Percentiles rank a stretch among this genome's conserved stretches.
These are phyloP conservation scores for Oryza nivara DNA, from an alignment of 176 grass and related monocot species.

Conservation along the genomic window DNA sequence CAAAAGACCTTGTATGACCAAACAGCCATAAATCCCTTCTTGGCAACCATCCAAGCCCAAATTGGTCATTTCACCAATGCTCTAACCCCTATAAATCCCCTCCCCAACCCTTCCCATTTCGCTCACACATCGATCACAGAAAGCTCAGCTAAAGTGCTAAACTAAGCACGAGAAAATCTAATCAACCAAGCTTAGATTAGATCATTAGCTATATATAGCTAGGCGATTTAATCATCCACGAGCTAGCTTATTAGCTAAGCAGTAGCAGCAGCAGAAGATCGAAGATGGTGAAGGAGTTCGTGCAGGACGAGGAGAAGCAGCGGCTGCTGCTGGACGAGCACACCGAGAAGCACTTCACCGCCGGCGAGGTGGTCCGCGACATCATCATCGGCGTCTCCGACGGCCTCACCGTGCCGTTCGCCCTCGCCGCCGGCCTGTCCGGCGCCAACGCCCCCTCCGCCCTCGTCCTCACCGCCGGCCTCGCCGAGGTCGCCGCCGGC, in stretches of 20 bases:
- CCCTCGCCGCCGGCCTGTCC: slow-evolving; percentile 87
- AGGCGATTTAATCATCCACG: not conserved
- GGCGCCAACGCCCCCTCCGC: slow-evolving; percentile 75
- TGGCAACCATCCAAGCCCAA: slow-evolving; percentile 25
- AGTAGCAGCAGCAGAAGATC: no score
- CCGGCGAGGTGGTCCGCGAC: slow-evolving; percentile 84
- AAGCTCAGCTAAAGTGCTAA: slow-evolving; percentile 14
- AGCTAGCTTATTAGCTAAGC: no score
- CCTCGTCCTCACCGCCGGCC: slow-evolving; percentile 86
- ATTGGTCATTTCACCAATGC: slow-evolving; percentile 28
- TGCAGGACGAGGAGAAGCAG: slow-evolving; percentile 62
- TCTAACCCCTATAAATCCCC: slow-evolving; percentile 43
- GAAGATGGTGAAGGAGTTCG: slow-evolving; percentile 46
- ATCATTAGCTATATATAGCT: not conserved
- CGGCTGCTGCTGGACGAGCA: slow-evolving; percentile 62
- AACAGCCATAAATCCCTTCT: not conserved
- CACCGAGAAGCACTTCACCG: slow-evolving; percentile 92
- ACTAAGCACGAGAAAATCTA: slow-evolving; percentile 5
- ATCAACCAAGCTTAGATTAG: not conserved
- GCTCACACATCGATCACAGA: not conserved
- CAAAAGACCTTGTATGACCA: not conserved
- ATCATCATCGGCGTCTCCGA: slow-evolving; percentile 97
- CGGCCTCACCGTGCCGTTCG: slow-evolving; percentile 96
- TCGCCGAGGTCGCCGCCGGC: slow-evolving; percentile 90
- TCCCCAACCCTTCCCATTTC: not conserved